Conservation (phyloP, 805 yeast genomes). For the Schwanniomyces sp. region DNA sequence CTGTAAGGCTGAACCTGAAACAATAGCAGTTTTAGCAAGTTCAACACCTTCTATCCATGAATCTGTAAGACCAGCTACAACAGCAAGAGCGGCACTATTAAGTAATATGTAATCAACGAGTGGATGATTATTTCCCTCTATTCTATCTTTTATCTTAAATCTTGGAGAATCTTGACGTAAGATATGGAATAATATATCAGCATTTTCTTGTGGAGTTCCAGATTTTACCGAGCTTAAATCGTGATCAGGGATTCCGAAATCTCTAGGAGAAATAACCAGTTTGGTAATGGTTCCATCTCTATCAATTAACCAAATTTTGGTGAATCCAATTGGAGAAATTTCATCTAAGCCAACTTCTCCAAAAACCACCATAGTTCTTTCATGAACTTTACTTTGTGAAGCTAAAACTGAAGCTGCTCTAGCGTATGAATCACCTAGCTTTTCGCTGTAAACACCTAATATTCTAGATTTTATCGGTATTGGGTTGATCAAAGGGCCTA, state of each 20-base stretch:
- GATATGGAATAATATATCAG: conserved; percentile 50
- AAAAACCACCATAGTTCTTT: conserved; percentile 81
- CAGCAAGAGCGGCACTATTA: conserved; percentile 86
- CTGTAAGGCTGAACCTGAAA: conserved; percentile 61
- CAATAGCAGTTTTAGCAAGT: conserved; percentile 67
- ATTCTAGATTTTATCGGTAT: conserved; percentile 77
- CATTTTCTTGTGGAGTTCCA: conserved; percentile 87
- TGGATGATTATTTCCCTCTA: conserved; percentile 45
- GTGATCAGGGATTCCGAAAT: conserved; percentile 81
- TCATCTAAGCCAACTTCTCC: conserved; percentile 93
- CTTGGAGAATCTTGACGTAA: conserved; percentile 45
- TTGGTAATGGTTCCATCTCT: conserved; percentile 40
- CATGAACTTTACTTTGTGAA: conserved; percentile 42
- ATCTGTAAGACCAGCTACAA: conserved; percentile 64
- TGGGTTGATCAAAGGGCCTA: conserved; percentile 95
- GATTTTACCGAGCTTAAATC: conserved; percentile 66
- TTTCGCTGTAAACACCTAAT: conserved; percentile 83
- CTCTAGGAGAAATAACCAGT: conserved; percentile 60
- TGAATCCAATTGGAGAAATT: conserved; percentile 83
- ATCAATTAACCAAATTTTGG: conserved; percentile 75
- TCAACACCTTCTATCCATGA: conserved; percentile 78
- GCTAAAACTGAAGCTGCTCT: conserved; percentile 72
- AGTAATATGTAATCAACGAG: conserved; percentile 85
- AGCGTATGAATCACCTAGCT: conserved; percentile 81
- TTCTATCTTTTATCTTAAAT: conserved; percentile 41